A percentile compares a stretch with the other conserved stretches of the same genome.
Conservation (phyloP, 768 basidiomycete species). For the Arthromyces matolae region DNA sequence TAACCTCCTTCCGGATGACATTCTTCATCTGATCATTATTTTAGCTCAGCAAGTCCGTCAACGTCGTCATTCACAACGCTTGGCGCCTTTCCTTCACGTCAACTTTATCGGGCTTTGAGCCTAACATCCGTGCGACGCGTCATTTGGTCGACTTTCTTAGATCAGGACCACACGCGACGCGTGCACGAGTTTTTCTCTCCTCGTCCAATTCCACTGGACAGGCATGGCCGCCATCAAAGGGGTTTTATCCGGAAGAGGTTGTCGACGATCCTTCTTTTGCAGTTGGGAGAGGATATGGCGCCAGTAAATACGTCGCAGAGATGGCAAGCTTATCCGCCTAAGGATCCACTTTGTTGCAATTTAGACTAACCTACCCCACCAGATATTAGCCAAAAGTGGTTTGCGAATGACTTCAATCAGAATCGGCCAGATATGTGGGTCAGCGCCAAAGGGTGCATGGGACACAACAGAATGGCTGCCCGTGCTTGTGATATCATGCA, state of each 20-base stretch:
- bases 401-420: conserved; percentile 34
- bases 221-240: not conserved
- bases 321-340: not conserved
- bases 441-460: conserved; percentile 37
- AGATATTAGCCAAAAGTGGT: conserved; percentile 24
- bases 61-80: too few species aligned
- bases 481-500: conserved; percentile 31
- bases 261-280: not conserved
- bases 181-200: not conserved
- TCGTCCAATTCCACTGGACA: not conserved
- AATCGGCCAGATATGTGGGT: conserved; percentile 44
- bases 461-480: conserved; percentile 44
- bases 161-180: too few species aligned
- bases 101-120: too few species aligned
- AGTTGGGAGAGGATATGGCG: not conserved
- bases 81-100: too few species aligned
- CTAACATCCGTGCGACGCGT: too few species aligned
- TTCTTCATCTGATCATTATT: too few species aligned
- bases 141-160: too few species aligned
- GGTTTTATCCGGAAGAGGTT: not conserved
- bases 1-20: too few species aligned
- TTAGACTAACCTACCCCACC: not conserved
- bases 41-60: too few species aligned
- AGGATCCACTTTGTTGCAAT: not conserved
- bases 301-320: not conserved